A percentile compares a stretch with the other conserved stretches of the same genome.
These are phyloP conservation scores for Talaromyces marneffei DNA, from an alignment of 2,329 filamentous ascomycete genomes.

Conservation along the genomic window DNA sequence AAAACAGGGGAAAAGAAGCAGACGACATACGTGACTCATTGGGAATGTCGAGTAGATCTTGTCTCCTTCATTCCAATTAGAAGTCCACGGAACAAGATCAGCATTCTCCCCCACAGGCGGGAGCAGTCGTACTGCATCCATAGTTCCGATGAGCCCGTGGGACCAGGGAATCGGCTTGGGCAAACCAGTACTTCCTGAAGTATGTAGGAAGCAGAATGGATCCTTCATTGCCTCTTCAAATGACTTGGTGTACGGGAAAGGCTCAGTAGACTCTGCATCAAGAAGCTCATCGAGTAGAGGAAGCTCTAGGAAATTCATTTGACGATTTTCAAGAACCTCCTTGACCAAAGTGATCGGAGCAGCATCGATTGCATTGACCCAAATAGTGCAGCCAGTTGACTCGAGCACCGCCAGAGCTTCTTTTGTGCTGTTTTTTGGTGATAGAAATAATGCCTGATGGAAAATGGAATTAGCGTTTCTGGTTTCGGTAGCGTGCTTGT, in stretches of 20 bases:
- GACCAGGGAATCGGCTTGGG: slow-evolving; percentile 33
- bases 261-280: neutral
- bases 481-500: neutral
- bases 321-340: neutral
- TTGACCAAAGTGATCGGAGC: neutral
- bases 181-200: slow-evolving; percentile 31
- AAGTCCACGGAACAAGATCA: slow-evolving; percentile 2
- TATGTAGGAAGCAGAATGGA: slow-evolving; percentile 32
- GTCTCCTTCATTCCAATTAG: slow-evolving; percentile 5
- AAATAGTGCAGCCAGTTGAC: slow-evolving; percentile 1
- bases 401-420: slow-evolving; percentile 1
- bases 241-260: slow-evolving; percentile 20
- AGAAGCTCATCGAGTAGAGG: slow-evolving; percentile 7
- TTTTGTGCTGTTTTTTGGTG: slow-evolving; percentile 3
- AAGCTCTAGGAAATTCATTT: neutral
- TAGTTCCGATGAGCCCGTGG: slow-evolving; percentile 17
- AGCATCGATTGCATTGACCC: neutral
- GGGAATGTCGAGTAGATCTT: slow-evolving; percentile 9
- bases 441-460: slow-evolving; percentile 7
- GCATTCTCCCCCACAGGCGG: slow-evolving; percentile 4
- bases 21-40: slow-evolving; percentile 6
- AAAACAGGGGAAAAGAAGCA: neutral
- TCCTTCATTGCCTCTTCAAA: slow-evolving; percentile 32
- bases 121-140: slow-evolving; percentile 15
- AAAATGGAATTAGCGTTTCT: neutral